These are phyloP conservation scores for Pelargonium cotyledonis DNA, from an alignment of 441 rosid species.

Conservation along the genomic window DNA sequence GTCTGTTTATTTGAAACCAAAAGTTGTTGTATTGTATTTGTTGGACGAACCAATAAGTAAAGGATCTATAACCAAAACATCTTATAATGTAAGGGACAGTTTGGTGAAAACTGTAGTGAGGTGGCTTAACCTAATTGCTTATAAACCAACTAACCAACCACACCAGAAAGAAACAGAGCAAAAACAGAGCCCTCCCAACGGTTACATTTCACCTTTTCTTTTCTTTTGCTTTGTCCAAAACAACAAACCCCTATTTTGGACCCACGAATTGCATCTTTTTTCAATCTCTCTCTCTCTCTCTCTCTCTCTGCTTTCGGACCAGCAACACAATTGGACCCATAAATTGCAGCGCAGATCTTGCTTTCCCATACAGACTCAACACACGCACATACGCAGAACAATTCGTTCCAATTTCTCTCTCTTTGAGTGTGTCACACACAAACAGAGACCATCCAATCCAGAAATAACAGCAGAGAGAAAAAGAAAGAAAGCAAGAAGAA, in stretches of 20 bases:
- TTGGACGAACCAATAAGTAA: too few relatives aligned
- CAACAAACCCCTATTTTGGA: conserved; percentile 18
- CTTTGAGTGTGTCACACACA: conserved; percentile 10
- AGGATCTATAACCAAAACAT: too few relatives aligned
- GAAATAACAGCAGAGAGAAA: too few relatives aligned
- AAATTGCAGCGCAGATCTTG: conserved; percentile 4
- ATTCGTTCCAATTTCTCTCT: conserved; percentile 14
- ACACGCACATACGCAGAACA: too few relatives aligned
- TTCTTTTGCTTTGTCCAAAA: conserved; percentile 15
- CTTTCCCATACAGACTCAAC: not conserved
- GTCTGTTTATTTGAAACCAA: too few relatives aligned
- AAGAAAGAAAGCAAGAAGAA: too few relatives aligned
- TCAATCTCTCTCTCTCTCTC: too few relatives aligned
- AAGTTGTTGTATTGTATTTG: too few relatives aligned
- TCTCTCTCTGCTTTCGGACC: not conserved
- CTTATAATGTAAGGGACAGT: too few relatives aligned
- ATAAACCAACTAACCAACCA: not conserved
- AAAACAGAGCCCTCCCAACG: conserved; percentile 24
- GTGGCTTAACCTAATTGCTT: not conserved
- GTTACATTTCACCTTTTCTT: conserved; percentile 32
- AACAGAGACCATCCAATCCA: too few relatives aligned
- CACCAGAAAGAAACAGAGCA: conserved; percentile 3
- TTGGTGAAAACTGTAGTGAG: too few relatives aligned
- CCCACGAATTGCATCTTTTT: not conserved
- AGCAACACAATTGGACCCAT: conserved; percentile 38